Percentiles rank a stretch among this genome's conserved stretches.
Conservation (phyloP, 495 filamentous ascomycete species). For the Penicillium macrosclerotiorum region DNA sequence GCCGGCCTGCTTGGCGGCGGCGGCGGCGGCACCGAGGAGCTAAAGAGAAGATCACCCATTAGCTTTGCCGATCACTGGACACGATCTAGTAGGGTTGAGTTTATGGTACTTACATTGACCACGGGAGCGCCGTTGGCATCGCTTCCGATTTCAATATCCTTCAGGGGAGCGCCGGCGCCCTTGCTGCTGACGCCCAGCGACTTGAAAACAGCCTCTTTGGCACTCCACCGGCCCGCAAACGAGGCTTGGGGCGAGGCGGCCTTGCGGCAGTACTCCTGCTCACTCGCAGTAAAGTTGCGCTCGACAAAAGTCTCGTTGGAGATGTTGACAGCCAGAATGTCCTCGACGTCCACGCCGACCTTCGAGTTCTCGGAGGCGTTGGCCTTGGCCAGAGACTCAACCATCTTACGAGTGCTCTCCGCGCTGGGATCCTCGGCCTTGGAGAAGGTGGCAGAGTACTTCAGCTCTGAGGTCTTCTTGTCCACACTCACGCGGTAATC, state of each 20-base stretch:
- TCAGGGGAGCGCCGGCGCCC: slow-evolving; percentile 84
- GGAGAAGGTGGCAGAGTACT: slow-evolving; percentile 63
- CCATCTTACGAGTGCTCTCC: slow-evolving; percentile 68
- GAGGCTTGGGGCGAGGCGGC: slow-evolving; percentile 74
- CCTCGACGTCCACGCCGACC: slow-evolving; percentile 90
- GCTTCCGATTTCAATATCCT: slow-evolving; percentile 88
- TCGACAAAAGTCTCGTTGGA: slow-evolving; percentile 92
- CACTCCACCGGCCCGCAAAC: slow-evolving; percentile 92
- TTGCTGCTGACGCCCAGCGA: slow-evolving; percentile 82
- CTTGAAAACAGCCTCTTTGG: slow-evolving; percentile 99
- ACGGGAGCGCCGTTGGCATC: slow-evolving; percentile 78
- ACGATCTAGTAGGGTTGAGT: background rate
- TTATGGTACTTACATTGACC: slow-evolving; percentile 68
- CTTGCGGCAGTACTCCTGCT: slow-evolving; percentile 81
- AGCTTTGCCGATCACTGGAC: slow-evolving; percentile 15
- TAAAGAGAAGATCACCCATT: slow-evolving; percentile 35
- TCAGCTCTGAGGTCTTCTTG: slow-evolving; percentile 76
- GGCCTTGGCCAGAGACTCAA: slow-evolving; percentile 74
- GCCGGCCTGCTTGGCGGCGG: slow-evolving; percentile 76
- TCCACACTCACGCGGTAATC: slow-evolving; percentile 80
- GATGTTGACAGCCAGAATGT: slow-evolving; percentile 78
- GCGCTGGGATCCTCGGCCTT: slow-evolving; percentile 54
- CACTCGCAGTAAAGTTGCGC: slow-evolving; percentile 84
- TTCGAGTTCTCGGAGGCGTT: slow-evolving; percentile 72
- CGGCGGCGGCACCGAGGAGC: slow-evolving; percentile 81